Evolutionary conservation across 2,329 filamentous ascomycete species (phyloP).

Genomic region (Gnomoniopsis smithogilvyi): DNA sequence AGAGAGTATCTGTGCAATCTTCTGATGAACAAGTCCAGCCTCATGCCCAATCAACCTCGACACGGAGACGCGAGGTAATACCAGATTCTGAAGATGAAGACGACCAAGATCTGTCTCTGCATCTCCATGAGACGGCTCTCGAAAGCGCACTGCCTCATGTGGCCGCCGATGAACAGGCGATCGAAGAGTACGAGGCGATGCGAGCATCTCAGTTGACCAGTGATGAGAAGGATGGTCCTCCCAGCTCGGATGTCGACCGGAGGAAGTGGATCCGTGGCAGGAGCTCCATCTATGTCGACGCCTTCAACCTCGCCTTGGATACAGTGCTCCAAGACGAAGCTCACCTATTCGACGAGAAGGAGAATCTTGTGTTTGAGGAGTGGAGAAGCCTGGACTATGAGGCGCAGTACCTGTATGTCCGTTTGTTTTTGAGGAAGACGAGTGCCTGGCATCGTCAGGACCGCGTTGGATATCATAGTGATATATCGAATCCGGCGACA

Average conservation of each 20-base stretch:
- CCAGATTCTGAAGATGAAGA: slow-evolving; percentile 23
- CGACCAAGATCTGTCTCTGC: slow-evolving; percentile 4
- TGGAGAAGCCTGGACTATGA: slow-evolving; percentile 79
- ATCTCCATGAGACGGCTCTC: slow-evolving; percentile 54
- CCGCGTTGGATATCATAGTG: slow-evolving; percentile 74
- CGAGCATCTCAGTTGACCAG: slow-evolving; percentile 49
- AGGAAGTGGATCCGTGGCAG: slow-evolving; percentile 69
- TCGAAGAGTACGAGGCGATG: slow-evolving; percentile 74
- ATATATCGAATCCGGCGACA: slow-evolving; percentile 70
- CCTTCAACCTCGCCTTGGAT: slow-evolving; percentile 88
- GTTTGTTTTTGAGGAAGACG: slow-evolving; percentile 88
- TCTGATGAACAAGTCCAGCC: slow-evolving; percentile 1
- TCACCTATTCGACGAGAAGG: slow-evolving; percentile 80
- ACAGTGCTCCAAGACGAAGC: slow-evolving; percentile 87
- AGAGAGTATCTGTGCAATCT: slow-evolving; percentile 20
- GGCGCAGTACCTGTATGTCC: slow-evolving; percentile 90
- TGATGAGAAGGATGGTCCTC: slow-evolving; percentile 45
- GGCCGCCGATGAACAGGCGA: slow-evolving; percentile 65
- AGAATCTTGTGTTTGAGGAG: slow-evolving; percentile 70
- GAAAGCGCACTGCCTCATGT: slow-evolving; percentile 70
- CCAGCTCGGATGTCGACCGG: slow-evolving; percentile 34
- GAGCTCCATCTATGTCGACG: slow-evolving; percentile 94
- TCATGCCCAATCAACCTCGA: neutral
- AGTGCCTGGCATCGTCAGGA: slow-evolving; percentile 85
- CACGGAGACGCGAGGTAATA: slow-evolving; percentile 7